These are phyloP conservation scores for Aspergillus viridinutans DNA, from an alignment of 2,329 filamentous ascomycete species.

Conservation along the genomic window DNA sequence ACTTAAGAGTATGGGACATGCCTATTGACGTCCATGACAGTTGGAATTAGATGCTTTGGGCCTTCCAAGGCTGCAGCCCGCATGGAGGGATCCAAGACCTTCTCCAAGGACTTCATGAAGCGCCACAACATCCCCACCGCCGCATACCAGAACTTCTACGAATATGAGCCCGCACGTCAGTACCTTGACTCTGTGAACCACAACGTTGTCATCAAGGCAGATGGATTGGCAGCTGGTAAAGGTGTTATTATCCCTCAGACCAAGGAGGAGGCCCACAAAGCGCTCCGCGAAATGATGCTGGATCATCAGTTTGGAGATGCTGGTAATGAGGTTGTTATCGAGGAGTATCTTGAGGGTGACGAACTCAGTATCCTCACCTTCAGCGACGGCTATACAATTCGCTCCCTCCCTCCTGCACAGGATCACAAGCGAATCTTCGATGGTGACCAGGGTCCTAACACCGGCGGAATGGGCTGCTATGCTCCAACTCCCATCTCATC, in stretches of 20 bases:
- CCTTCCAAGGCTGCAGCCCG: conserved; percentile 77
- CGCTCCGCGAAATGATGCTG: conserved; percentile 85
- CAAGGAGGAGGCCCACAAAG: conserved; percentile 76
- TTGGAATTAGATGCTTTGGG: conserved; percentile 77
- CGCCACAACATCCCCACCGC: conserved; percentile 86
- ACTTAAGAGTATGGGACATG: not conserved
- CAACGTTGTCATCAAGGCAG: conserved; percentile 88
- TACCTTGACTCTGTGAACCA: conserved; percentile 71
- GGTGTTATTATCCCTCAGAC: conserved; percentile 84
- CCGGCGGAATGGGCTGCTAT: conserved; percentile 97
- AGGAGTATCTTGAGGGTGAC: conserved; percentile 87
- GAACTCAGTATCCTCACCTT: conserved; percentile 91
- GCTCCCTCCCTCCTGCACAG: conserved; percentile 82
- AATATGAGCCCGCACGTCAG: conserved; percentile 65
- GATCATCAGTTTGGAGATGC: conserved; percentile 80
- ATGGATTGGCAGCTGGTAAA: conserved; percentile 87
- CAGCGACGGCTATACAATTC: conserved; percentile 80
- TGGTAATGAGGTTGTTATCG: conserved; percentile 88
- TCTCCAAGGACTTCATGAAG: conserved; percentile 97
- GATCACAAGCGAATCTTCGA: conserved; percentile 96
- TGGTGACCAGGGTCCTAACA: conserved; percentile 86
- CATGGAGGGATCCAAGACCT: conserved; percentile 96
- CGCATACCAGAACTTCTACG: conserved; percentile 80
- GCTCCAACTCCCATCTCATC: conserved; percentile 80
- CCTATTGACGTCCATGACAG: conserved; percentile 29